Base-by-base conservation (phyloP, 169 alveolate species). In the Plasmodium gallinaceum region DNA sequence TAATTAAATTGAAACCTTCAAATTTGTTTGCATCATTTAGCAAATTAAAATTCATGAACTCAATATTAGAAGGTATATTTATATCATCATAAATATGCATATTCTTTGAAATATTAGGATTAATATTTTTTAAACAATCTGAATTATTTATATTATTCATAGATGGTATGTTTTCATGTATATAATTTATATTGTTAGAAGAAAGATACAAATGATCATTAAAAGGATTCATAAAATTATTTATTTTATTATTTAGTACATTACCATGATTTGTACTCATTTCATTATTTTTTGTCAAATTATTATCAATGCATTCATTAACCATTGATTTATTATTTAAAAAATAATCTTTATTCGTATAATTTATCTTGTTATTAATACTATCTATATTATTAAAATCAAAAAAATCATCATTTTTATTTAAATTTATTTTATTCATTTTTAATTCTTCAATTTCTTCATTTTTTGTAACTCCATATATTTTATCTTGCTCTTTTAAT, bases 191-290 rank as follows among this genome's bases (percentile, higher is more conserved):
- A 75, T 75, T 70, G 7, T 54, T 58, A 16, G 58, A 71, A 14
- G 69, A 64, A 18, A 73, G 46, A 69, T 65, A 73, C 32, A 73
- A n/a, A 0, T 66, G 74, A 5, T 85, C 88, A 60, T 85, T 85
- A 46, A 61, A 61, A 16, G 37, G 37, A 43, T 57, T 43, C 5
- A 60, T 8, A 48, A 61, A 73, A 18, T 54, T 85, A 20, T 45
- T 85, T 51, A 73, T 85, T 8, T 85, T 85, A 65, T 85, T 51
- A 57, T 85, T 85, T 64, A 64, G n/a, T 69, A 62, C 14, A 48
- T 16, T 66, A 12, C 7, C 22, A 22, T 80, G 65, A 58, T 39
- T 43, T 8, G 37, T 8, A 58, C 45, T 51, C 7, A 9, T 68
- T 10, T 83, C 74, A 46, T 68, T 52, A 20, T 54, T 39, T 8